Evolutionary conservation across 2,329 filamentous ascomycete genomes (phyloP).

Genomic region (Arachnopeziza araneosa): DNA sequence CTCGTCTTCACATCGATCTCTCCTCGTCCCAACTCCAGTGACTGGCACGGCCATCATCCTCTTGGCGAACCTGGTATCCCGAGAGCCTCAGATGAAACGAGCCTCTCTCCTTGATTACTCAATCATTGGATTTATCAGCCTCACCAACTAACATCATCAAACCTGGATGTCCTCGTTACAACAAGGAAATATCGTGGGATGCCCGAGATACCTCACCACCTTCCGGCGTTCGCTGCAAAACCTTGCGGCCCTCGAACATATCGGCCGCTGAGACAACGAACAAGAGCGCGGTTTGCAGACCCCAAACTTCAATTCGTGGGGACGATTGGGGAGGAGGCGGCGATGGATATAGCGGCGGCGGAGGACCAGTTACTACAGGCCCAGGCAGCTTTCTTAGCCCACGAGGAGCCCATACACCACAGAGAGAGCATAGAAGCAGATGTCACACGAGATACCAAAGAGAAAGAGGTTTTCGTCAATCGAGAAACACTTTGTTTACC

Average conservation of each 20-base stretch:
- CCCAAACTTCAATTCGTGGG: constrained; percentile 7
- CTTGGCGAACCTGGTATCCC: not conserved
- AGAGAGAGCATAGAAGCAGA: not conserved
- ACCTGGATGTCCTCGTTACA: constrained; percentile 8
- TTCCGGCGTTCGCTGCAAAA: constrained; percentile 14
- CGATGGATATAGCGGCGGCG: constrained; percentile 14
- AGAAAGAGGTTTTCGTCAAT: constrained; percentile 16
- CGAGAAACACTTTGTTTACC: constrained; percentile 28
- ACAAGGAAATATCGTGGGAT: constrained; percentile 15
- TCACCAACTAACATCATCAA: not conserved
- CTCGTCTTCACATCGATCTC: not conserved
- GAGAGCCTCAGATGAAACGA: not conserved
- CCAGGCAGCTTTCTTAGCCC: not conserved
- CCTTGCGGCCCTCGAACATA: constrained; percentile 21
- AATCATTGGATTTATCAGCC: too few relatives aligned
- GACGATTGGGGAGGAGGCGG: constrained; percentile 14
- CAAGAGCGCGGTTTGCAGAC: constrained; percentile 14
- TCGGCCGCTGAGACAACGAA: constrained; percentile 21
- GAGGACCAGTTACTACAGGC: not conserved
- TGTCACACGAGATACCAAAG: constrained; percentile 3
- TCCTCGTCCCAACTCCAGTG: not conserved
- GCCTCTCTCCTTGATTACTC: too few relatives aligned
- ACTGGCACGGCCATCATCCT: not conserved
- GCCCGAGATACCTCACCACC: constrained; percentile 16
- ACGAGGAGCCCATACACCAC: not conserved